Conservation (phyloP, 2,329 filamentous ascomycete species). For the Stemphylium beticola region DNA sequence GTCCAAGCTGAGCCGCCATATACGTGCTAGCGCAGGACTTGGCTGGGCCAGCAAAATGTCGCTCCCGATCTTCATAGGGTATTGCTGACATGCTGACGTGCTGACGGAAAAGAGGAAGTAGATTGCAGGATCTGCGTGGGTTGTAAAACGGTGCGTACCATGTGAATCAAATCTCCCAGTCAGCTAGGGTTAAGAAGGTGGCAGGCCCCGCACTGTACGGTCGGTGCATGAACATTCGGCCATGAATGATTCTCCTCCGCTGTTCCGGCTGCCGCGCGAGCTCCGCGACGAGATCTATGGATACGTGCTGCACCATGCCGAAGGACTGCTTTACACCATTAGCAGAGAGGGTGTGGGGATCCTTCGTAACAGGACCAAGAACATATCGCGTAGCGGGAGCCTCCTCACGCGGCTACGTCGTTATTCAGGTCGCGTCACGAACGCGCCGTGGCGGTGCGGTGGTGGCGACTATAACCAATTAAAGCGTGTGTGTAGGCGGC, state of each 20-base stretch:
- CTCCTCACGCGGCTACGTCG: background rate
- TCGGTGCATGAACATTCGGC: too few species aligned
- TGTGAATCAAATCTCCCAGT: too few species aligned
- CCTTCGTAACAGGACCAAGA: background rate
- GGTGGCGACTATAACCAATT: background rate
- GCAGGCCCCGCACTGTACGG: too few species aligned
- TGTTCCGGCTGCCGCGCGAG: slow-evolving; percentile 2
- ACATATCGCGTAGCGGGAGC: background rate
- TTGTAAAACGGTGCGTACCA: too few species aligned
- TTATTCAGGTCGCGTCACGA: background rate
- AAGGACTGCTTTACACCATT: background rate
- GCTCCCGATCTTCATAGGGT: too few species aligned
- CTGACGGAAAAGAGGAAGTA: too few species aligned
- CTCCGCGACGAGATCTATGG: slow-evolving; percentile 2
- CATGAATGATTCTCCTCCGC: background rate
- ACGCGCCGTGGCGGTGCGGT: background rate
- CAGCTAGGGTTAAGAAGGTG: too few species aligned
- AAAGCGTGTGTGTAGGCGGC: background rate
- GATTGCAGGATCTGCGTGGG: too few species aligned
- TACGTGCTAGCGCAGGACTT: too few species aligned
- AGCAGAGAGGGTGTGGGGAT: background rate
- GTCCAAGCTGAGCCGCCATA: too few species aligned
- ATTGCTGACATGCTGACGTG: too few species aligned
- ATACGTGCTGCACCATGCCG: background rate
- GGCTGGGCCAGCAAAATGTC: too few species aligned